A percentile compares a stretch with the other conserved stretches of the same genome.
Conservation (phyloP, 1,139 yeast species). For the Casaregolazyma suthepensis region DNA sequence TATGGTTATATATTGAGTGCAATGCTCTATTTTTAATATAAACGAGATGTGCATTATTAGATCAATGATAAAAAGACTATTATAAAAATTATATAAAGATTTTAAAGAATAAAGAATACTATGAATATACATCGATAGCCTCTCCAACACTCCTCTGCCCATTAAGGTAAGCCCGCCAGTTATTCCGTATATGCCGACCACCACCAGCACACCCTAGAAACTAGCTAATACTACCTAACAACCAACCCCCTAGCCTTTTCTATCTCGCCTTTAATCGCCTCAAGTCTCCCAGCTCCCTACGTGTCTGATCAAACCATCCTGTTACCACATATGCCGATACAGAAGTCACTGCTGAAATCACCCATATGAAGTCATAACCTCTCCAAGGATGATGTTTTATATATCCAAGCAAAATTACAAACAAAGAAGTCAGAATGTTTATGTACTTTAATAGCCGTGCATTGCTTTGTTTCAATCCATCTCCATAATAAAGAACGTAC, state of each 20-base stretch:
- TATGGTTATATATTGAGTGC: no score
- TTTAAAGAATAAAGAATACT: no score
- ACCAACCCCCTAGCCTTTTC: not conserved
- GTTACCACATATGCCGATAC: constrained; percentile 22
- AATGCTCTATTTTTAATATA: no score
- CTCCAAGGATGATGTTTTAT: constrained; percentile 26
- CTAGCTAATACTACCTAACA: not conserved
- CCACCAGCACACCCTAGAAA: no score
- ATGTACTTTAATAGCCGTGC: constrained; percentile 10
- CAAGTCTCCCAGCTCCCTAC: constrained; percentile 21
- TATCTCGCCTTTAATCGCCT: constrained; percentile 21
- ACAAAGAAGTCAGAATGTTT: constrained; percentile 21
- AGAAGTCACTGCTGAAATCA: constrained; percentile 26
- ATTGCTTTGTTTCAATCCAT: constrained; percentile 1
- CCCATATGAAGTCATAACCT: constrained; percentile 31
- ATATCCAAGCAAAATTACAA: constrained; percentile 23
- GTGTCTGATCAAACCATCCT: constrained; percentile 28
- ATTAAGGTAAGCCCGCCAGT: no score
- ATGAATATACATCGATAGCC: no score
- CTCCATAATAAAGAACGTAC: constrained; percentile 20
- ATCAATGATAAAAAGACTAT: no score
- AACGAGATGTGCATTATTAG: no score
- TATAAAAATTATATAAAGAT: no score
- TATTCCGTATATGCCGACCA: no score
- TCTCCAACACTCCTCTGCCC: no score